Evolutionary conservation across 257 asterid species (phyloP).

Genomic region (Datura wrightii): DNA sequence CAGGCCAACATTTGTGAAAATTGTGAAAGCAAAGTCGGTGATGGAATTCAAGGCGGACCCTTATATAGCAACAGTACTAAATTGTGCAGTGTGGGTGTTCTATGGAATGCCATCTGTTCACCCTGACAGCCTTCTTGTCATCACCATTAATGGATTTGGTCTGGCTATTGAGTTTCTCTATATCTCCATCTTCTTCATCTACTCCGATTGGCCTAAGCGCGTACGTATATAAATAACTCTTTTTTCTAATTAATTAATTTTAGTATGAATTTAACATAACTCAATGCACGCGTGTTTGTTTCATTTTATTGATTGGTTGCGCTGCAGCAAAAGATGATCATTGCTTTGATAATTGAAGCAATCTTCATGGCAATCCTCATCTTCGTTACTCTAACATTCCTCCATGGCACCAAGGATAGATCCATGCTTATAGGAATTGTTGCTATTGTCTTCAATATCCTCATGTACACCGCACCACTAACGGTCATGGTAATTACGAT

Average conservation of each 20-base stretch:
- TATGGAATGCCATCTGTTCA: constrained; percentile 79
- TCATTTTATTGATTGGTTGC: not conserved
- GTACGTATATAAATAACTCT: constrained; percentile 36
- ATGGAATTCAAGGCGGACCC: constrained; percentile 56
- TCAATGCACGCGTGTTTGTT: too few relatives aligned
- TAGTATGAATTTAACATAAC: too few relatives aligned
- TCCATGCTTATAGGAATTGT: constrained; percentile 53
- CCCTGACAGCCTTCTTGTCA: constrained; percentile 61
- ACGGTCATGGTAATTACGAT: constrained; percentile 59
- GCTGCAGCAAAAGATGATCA: constrained; percentile 48
- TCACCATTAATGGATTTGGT: constrained; percentile 70
- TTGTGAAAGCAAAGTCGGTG: constrained; percentile 60
- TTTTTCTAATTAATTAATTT: not conserved
- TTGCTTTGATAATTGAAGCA: constrained; percentile 40
- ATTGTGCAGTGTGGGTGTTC: constrained; percentile 69
- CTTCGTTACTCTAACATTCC: constrained; percentile 41
- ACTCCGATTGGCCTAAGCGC: constrained; percentile 60
- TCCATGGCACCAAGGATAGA: constrained; percentile 55
- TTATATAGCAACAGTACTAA: constrained; percentile 57
- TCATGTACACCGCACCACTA: constrained; percentile 69
- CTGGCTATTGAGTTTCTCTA: constrained; percentile 47
- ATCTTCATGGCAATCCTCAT: constrained; percentile 37
- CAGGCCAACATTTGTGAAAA: constrained; percentile 57
- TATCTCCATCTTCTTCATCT: constrained; percentile 50
- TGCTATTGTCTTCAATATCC: constrained; percentile 52